These are phyloP conservation scores for Fusarium sp. DNA, from an alignment of 2,329 filamentous ascomycete species.

Conservation along the genomic window DNA sequence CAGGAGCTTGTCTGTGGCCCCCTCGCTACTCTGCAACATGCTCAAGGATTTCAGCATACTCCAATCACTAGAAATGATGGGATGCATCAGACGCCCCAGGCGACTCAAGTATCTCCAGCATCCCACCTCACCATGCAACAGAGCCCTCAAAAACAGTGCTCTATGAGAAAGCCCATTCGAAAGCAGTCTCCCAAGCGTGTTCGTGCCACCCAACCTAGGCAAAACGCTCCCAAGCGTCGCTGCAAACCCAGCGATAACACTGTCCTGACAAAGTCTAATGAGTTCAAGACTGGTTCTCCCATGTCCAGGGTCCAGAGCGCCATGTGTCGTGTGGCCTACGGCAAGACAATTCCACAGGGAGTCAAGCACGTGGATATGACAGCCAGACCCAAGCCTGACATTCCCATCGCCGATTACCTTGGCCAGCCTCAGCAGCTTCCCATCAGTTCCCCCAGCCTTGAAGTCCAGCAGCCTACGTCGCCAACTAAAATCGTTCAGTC, in stretches of 20 bases:
- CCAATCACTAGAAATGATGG: background rate
- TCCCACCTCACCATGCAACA: background rate
- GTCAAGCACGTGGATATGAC: background rate
- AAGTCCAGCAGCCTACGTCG: background rate
- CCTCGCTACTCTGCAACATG: background rate
- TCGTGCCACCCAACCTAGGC: background rate
- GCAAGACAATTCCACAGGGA: background rate
- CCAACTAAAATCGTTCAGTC: background rate
- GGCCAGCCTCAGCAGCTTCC: background rate
- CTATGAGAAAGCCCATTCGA: background rate
- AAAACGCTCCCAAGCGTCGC: background rate
- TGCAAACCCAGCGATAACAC: background rate
- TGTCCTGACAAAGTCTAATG: background rate
- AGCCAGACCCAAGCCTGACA: background rate
- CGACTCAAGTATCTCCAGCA: background rate
- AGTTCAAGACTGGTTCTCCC: background rate
- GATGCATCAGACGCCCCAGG: background rate
- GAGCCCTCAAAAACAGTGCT: background rate
- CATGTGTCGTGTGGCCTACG: background rate
- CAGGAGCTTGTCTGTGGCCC: background rate
- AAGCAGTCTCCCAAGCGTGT: background rate
- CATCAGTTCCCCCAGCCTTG: background rate
- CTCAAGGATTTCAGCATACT: background rate
- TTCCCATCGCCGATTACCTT: background rate
- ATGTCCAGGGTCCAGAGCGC: background rate